These are phyloP conservation scores for Vachellia pachyceras DNA, from an alignment of 306 rosid species.

Conservation along the genomic window DNA sequence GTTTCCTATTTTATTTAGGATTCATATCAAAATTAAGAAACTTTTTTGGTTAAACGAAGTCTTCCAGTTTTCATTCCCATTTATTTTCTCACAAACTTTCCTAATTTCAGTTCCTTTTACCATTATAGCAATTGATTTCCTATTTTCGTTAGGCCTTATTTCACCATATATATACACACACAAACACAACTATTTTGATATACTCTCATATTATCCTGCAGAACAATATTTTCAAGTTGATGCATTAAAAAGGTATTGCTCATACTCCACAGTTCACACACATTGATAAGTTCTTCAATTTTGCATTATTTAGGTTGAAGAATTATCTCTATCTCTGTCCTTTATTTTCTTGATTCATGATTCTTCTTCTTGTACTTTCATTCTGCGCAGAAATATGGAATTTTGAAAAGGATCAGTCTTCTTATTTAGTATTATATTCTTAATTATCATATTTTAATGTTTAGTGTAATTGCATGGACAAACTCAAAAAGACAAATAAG, in stretches of 20 bases:
- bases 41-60: background rate
- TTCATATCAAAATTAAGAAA: background rate
- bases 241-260: background rate
- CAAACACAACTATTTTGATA: background rate
- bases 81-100: background rate
- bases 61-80: background rate
- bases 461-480: background rate
- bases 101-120: background rate
- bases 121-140: background rate
- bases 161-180: background rate
- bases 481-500: background rate
- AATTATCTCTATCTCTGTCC: background rate
- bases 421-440: background rate
- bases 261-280: background rate
- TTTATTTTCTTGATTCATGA: background rate
- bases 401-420: background rate
- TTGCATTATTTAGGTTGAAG: background rate
- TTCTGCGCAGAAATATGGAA: background rate
- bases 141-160: background rate
- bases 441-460: background rate
- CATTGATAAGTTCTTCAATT: background rate
- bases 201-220: background rate
- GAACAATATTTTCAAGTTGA: background rate
- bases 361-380: background rate
- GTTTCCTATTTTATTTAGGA: background rate